phyloP scores from a whole-genome alignment of 192 early-diverging fungal genomes.

The Coemansia sp. region DNA sequence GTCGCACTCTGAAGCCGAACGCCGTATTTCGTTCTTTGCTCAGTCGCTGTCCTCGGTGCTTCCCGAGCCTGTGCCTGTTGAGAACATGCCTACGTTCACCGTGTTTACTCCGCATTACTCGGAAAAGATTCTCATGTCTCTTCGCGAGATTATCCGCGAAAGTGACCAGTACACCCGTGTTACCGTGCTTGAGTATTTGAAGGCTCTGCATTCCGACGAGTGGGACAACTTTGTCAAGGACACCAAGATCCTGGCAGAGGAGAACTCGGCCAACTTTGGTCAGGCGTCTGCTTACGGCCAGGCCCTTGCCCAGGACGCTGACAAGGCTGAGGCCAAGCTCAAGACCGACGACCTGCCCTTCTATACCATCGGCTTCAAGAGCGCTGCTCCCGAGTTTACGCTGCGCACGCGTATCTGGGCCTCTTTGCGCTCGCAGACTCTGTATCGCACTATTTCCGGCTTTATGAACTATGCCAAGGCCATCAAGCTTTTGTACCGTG shows the following conservation, averaged over 20 bases:
- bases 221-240: slow-evolving; percentile 93
- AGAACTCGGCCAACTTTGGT: slow-evolving; percentile 59
- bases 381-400: slow-evolving; percentile 75
- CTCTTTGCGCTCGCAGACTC: slow-evolving; percentile 79
- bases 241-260: slow-evolving; percentile 75
- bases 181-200: slow-evolving; percentile 78
- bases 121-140: slow-evolving; percentile 79
- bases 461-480: slow-evolving; percentile 89
- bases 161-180: slow-evolving; percentile 78
- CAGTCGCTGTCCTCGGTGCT: slow-evolving; percentile 80
- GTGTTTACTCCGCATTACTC: slow-evolving; percentile 84
- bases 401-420: slow-evolving; percentile 88
- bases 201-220: slow-evolving; percentile 75
- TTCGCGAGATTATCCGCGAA: slow-evolving; percentile 82
- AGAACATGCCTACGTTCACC: slow-evolving; percentile 83
- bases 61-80: slow-evolving; percentile 74
- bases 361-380: slow-evolving; percentile 81
- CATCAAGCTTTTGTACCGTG: slow-evolving; percentile 73
- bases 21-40: slow-evolving; percentile 83
- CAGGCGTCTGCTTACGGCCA: slow-evolving; percentile 55
- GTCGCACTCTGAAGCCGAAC: slow-evolving; percentile 74
- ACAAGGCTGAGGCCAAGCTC: slow-evolving; percentile 62
- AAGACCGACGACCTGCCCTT: slow-evolving; percentile 80
- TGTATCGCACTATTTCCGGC: slow-evolving; percentile 83
- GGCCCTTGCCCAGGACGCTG: slow-evolving; percentile 52